Evolutionary conservation across 305 asterid species (phyloP).

Genomic region (Solanum hybrid): DNA sequence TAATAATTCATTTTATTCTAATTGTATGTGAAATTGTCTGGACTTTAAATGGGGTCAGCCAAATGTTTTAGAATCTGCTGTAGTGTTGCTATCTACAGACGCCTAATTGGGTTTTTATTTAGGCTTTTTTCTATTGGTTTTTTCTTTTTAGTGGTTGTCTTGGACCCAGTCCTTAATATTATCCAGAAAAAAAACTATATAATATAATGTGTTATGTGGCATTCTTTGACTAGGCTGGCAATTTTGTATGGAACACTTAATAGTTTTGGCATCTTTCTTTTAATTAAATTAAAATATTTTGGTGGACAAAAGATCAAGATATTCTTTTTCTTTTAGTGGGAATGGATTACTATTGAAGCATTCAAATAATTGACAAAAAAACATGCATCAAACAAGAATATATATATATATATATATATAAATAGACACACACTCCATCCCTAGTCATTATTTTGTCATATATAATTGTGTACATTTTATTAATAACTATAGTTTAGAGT

Average conservation of each 20-base stretch:
- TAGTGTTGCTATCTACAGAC: slow-evolving; percentile 39
- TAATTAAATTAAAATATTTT: background rate
- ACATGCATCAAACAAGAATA: background rate
- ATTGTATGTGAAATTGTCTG: background rate
- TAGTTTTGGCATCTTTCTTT: background rate
- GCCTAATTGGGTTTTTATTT: slow-evolving; percentile 18
- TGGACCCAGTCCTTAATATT: background rate
- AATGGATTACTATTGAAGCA: background rate
- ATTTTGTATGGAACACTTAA: background rate
- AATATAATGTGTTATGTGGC: background rate
- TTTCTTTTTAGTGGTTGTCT: background rate
- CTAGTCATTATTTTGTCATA: background rate
- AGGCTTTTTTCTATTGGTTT: background rate
- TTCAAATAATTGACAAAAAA: background rate
- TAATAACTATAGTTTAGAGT: background rate
- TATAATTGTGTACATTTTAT: background rate
- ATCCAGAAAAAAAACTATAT: background rate
- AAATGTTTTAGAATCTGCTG: slow-evolving; percentile 8
- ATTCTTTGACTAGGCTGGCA: slow-evolving; percentile 7
- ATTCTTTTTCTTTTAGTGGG: background rate
- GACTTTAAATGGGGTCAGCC: background rate
- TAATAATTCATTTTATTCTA: background rate
- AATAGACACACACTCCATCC: background rate
- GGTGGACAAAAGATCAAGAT: background rate
- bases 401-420: background rate